Evolutionary conservation across 495 filamentous ascomycete species (phyloP), one percentile per base, ranked within the genome.

Genomic region (Trichocladium uniseriatum): DNA sequence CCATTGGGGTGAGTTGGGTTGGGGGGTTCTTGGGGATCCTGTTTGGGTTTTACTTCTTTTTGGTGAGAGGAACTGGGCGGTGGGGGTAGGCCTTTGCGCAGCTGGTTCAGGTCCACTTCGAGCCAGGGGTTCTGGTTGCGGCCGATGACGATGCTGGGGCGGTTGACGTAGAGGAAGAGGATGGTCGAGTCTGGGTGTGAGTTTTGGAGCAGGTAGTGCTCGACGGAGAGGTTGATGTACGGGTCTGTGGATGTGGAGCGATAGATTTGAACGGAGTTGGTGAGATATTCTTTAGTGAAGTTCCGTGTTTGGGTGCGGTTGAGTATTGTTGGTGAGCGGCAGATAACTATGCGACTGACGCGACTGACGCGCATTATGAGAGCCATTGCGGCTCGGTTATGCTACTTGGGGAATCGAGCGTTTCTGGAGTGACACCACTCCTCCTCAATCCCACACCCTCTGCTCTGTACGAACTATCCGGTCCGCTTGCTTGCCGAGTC

Each of bases 51-150:
- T 14, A 37, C 10, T 6, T 14, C 8, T 5, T 4, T 16, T 2
- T 46, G 44, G 14, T 46, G 32, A 13, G 28, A 7, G n/a, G 11
- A 10, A 0, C 21, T 29, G 35, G 41, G 2, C 15, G 28, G 29
- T 9, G 19, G 28, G 2, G 39, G 38, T 2, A 55, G 20, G n/a
- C 52, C 54, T 6, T 51, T 37, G 10, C 68, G 62, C 1, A 89
- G 67, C 8, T 74, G 69, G 16, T 69, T 68, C 7, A 94, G 75
- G 64, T 95, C 87, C 39, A 84, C 81, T 65, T 98, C 92, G 8
- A 87, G 72, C 90, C 90, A 98, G 34, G 92, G 92, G 62, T 98
- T 98, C 62, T 98, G 92, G 64, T 98, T 98, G 39, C 91, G 84
- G 13, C 92, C 92, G 49, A 98, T 81, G 53, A 98, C 79, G 42